A percentile compares a stretch with the other conserved stretches of the same genome.
These are phyloP conservation scores for Suillus americanus DNA, from an alignment of 768 basidiomycete genomes.

Conservation along the genomic window DNA sequence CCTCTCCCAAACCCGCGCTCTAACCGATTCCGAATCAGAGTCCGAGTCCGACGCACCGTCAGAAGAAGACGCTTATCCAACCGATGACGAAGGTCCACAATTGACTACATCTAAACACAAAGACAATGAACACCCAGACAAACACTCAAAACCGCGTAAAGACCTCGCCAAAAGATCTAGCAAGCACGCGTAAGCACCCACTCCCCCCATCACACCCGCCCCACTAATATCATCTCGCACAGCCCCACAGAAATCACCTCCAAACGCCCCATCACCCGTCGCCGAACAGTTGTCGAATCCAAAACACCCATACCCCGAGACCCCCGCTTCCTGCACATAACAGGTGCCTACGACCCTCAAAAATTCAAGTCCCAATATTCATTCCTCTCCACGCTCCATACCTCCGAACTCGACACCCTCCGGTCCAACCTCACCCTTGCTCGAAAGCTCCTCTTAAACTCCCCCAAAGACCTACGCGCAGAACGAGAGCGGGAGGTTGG, in stretches of 20 bases:
- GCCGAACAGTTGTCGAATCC: conserved; percentile 66
- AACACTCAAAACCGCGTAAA: conserved; percentile 42
- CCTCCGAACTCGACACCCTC: conserved; percentile 62
- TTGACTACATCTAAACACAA: conserved; percentile 21
- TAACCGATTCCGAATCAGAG: conserved; percentile 40
- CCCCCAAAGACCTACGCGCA: conserved; percentile 56
- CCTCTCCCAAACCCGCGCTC: conserved; percentile 42
- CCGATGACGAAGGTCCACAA: conserved; percentile 8
- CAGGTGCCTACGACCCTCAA: conserved; percentile 64
- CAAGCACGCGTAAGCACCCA: conserved; percentile 80
- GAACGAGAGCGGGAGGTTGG: conserved; percentile 70
- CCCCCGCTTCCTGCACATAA: conserved; percentile 77
- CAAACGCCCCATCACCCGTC: conserved; percentile 79
- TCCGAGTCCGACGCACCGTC: conserved; percentile 28
- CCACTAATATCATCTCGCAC: conserved; percentile 4
- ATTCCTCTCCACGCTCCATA: conserved; percentile 70
- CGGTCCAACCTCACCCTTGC: conserved; percentile 68
- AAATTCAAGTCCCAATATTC: conserved; percentile 71
- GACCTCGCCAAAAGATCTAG: conserved; percentile 60
- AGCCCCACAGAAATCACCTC: conserved; percentile 85
- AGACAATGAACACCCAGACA: conserved; percentile 39
- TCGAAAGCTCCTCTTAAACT: conserved; percentile 57
- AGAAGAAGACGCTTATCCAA: conserved; percentile 16
- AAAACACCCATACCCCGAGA: conserved; percentile 73
- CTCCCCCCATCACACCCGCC: conserved; percentile 1